These are phyloP conservation scores for Begonia masoniana DNA, from an alignment of 306 rosid genomes.

Conservation along the genomic window DNA sequence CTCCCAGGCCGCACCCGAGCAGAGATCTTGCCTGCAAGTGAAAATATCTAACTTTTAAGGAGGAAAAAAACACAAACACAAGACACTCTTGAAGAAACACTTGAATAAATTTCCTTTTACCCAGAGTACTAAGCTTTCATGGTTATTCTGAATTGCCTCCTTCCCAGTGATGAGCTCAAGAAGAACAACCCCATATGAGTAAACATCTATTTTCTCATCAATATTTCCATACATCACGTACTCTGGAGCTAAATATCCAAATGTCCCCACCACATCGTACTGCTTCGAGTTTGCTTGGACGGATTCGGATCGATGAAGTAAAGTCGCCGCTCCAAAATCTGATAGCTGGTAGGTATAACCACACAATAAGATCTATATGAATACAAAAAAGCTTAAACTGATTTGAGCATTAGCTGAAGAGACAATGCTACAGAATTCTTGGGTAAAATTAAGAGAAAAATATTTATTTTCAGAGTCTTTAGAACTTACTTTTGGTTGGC, in stretches of 20 bases:
- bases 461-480: background rate
- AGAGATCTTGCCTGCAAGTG: conserved; percentile 33
- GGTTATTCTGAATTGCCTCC: conserved; percentile 28
- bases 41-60: background rate
- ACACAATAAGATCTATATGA: no score
- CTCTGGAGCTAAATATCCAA: conserved; percentile 35
- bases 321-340: conserved; percentile 33
- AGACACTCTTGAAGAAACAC: background rate
- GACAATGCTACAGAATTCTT: no score
- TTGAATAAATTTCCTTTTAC: conserved; percentile 11
- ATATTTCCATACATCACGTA: conserved; percentile 33
- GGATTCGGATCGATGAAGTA: conserved; percentile 15
- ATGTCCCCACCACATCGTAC: conserved; percentile 22
- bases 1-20: conserved; percentile 17
- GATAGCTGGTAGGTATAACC: conserved; percentile 16
- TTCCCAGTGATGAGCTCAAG: conserved; percentile 39
- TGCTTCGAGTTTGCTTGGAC: conserved; percentile 9
- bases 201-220: conserved; percentile 39
- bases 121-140: conserved; percentile 34
- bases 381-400: no score
- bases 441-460: no score
- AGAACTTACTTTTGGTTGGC: conserved; percentile 25
- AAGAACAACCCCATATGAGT: conserved; percentile 40
- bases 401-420: no score
- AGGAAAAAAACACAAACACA: background rate